Evolutionary conservation across 2,329 filamentous ascomycete species (phyloP), one percentile per base, ranked within the genome.

Genomic region (Spiromastix sp.): DNA sequence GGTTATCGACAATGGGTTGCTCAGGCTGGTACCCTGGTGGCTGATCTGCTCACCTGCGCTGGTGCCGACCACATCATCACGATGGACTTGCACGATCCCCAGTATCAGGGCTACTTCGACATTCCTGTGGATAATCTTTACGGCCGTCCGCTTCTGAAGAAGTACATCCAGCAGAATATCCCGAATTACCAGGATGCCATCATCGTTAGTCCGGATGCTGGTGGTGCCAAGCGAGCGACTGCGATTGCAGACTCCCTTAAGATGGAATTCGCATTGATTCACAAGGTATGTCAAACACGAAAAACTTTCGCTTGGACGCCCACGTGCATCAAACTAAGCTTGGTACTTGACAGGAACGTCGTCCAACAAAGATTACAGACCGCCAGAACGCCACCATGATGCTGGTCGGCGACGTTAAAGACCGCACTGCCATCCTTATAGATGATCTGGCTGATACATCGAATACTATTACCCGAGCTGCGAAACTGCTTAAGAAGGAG

Each of bases 1-100:
- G 91, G 91, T 33, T 98, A 98, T 61, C 91, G 91, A 67, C 85
- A 94, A 65, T 98, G 91, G 91, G 89, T 98, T 44, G 91, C 91
- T 15, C 91, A 96, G 64, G 87, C 91, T 27, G 91, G 91, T 41
- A 96, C 87, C 19, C 72, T 98, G 38, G 82, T 98, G 32, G 91
- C 91, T 33, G 87, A 96, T 57, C 75, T 98, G 29, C 70, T 98
- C 46, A 95, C 86, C 26, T 95, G 87, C 62, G 89, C 91, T 44
- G 91, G 91, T 45, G 86, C 91, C 30, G 89, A 98, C 59, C 91
- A 96, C 61, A 80, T 91, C 56, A 95, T 96, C 57, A 95, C 89
- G 20, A 93, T 98, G 83, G 91, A 98, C 55, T 72, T 98, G 34
- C 85, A 91, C 57, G 89, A 95, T 59, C 83, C 85, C 27, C 86